Evolutionary conservation across 768 basidiomycete species (phyloP).

Genomic region (Serendipita vermifera): DNA sequence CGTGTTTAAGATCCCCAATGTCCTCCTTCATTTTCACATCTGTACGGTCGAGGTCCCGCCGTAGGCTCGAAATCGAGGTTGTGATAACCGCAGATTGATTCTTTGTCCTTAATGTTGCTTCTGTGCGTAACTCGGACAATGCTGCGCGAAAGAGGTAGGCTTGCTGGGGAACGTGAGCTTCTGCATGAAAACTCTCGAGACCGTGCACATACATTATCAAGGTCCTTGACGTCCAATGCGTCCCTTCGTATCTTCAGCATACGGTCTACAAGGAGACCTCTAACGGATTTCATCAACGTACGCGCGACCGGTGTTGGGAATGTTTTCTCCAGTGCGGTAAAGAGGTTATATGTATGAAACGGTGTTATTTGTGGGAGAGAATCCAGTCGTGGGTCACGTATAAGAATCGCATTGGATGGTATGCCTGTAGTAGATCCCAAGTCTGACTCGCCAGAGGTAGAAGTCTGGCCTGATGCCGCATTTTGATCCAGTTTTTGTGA

Average conservation of each 20-base stretch:
- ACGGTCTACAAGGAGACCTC: slow-evolving; percentile 67
- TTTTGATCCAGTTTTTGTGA: not conserved
- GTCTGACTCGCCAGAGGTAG: not conserved
- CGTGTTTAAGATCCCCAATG: slow-evolving; percentile 75
- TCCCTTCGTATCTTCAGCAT: slow-evolving; percentile 57
- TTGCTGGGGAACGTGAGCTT: slow-evolving; percentile 41
- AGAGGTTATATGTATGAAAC: slow-evolving; percentile 73
- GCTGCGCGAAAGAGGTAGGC: slow-evolving; percentile 93
- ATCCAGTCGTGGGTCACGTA: not conserved
- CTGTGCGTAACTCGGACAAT: slow-evolving; percentile 75
- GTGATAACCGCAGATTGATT: slow-evolving; percentile 78
- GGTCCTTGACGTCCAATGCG: slow-evolving; percentile 59
- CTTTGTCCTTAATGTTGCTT: slow-evolving; percentile 65
- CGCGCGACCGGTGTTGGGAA: slow-evolving; percentile 64
- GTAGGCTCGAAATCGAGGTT: slow-evolving; percentile 58
- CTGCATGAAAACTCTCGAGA: slow-evolving; percentile 1
- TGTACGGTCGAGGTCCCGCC: slow-evolving; percentile 75
- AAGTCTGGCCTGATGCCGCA: not conserved
- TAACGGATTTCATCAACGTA: slow-evolving; percentile 71
- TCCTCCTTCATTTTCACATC: slow-evolving; percentile 92
- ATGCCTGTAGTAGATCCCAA: not conserved
- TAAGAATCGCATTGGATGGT: not conserved
- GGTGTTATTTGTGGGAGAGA: slow-evolving; percentile 37
- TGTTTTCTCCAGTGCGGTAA: slow-evolving; percentile 51
- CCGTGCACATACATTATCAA: slow-evolving; percentile 55